Evolutionary conservation across 2,329 filamentous ascomycete species (phyloP), one percentile per base, ranked within the genome.

Genomic region (Aspergillus pseudoterreus): DNA sequence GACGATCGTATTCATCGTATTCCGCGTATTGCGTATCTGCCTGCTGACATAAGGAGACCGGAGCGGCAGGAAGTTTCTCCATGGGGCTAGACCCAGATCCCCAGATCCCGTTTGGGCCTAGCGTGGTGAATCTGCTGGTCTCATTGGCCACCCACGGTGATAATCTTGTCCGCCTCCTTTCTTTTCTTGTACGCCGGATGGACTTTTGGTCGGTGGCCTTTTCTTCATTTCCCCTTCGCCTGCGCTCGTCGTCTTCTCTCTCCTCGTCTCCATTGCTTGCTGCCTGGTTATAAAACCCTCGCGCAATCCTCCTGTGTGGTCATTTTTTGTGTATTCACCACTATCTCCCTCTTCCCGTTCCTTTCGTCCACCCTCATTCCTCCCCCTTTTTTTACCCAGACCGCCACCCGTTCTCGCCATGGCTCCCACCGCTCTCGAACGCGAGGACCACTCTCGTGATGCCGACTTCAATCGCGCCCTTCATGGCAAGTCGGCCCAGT

Each of bases 381-480:
- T 45, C 51, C 53, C 51, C 55, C 61, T 58, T 58, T 61, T 54
- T n/a, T 12, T 4, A 8, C 15, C 2, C 15, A 47, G 30, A 19
- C 21, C 54, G 51, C 17, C 15, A 19, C 19, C 39, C 39, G 4
- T 9, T 6, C 52, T 59, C 64, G 73, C 60, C 56, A 82, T 82
- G 80, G 73, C 79, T 61, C 77, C 79, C 46, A 62, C 70, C 58
- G 69, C 71, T 55, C 86, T 96, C 70, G 90, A 95, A 81, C 76
- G 79, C 66, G 90, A 96, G 76, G 84, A 96, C 71, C 87, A 92
- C 72, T 70, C 75, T 67, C 90, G 91, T 63, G 91, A 96, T 87
- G 89, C 90, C 58, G 87, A 83, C 61, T 96, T 96, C 81, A 92
- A 90, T 80, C 88, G 90, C 77, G 89, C 84, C 60, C 80, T 96